Evolutionary conservation across 306 rosid species (phyloP), one percentile per base, ranked within the genome.

Genomic region (Comarum palustre): DNA sequence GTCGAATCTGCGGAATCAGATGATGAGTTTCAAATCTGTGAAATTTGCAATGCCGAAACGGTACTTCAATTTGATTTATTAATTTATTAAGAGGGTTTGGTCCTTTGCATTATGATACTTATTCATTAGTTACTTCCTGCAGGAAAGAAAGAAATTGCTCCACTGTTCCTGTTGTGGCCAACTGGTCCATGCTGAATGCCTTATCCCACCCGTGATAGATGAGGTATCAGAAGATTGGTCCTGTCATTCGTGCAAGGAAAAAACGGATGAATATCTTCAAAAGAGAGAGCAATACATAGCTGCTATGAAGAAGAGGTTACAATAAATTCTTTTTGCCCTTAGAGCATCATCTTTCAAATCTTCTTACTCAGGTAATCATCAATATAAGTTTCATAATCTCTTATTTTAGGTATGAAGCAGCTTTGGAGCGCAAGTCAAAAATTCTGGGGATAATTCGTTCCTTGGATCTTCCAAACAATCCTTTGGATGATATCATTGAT

Each of bases 1-100:
- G 73, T 79, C 64, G 98, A 94, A 67, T 87, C 98, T 74, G 75
- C 83, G 17, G 99, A 90, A 79, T 91, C 98, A 50, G 99, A 94
- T 81, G 99, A 94, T 38, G 99, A 94, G 87, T 91, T 88, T 83
- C 99, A 91, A 79, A 94, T 94, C 42, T 94, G 99, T 64, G 96
- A 94, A 76, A 90, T 89, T 68, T 94, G 99, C 90, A 87, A 83
- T 66, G 66, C 86, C 69, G 97, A 91, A 86, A 90, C 88, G 95
- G 99, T 91, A 73, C 66, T 47, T 60, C 62, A 62, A 65, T 71
- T 71, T 76, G 20, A 52, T 42, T 36, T 78, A 36, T 69, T 80
- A 78, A 58, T 42, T 36, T 78, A 36, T 69, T 80, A 78, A 58
- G 75, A 75, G 78, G 58, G 73, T 77, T 64, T 76, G 58, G 62